These are phyloP conservation scores for Cunninghamia lanceolata DNA, from an alignment of 75 land plant species.

Conservation along the genomic window DNA sequence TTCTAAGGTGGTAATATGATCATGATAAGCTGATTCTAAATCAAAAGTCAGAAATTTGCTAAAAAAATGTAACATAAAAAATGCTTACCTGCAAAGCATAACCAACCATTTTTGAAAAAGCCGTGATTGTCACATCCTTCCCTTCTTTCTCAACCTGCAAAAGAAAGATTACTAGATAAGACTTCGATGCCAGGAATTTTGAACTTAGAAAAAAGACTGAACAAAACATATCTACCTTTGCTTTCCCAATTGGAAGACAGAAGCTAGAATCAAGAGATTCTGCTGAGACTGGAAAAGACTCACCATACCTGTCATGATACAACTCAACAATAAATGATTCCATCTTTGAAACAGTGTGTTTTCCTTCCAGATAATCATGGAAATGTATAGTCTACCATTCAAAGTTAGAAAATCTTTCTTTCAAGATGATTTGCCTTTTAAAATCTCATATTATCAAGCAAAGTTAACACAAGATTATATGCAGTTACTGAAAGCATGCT, in stretches of 20 bases:
- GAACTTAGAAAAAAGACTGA: not conserved
- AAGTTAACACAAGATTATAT: not conserved
- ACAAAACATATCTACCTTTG: slow-evolving; percentile 56
- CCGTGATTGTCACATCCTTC: slow-evolving; percentile 82
- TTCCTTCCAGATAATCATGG: not conserved
- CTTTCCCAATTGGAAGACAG: slow-evolving; percentile 93
- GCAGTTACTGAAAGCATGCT: not conserved
- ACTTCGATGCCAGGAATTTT: not conserved
- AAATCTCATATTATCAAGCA: not conserved
- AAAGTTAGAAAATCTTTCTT: not conserved
- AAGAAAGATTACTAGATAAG: not conserved
- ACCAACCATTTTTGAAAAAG: slow-evolving; percentile 99
- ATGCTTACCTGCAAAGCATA: slow-evolving; percentile 74
- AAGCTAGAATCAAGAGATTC: slow-evolving; percentile 93
- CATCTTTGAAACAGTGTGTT: not conserved
- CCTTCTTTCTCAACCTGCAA: slow-evolving; percentile 88
- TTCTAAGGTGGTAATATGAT: not conserved
- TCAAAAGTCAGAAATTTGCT: not conserved
- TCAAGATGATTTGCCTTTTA: not conserved
- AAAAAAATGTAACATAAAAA: not conserved
- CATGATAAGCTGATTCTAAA: not conserved
- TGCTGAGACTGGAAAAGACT: slow-evolving; percentile 86
- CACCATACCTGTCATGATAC: slow-evolving; percentile 69
- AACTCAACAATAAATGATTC: not conserved
- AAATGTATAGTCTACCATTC: not conserved